Evolutionary conservation across 257 asterid genomes (phyloP).

Genomic region (Fraxinus excelsior): DNA sequence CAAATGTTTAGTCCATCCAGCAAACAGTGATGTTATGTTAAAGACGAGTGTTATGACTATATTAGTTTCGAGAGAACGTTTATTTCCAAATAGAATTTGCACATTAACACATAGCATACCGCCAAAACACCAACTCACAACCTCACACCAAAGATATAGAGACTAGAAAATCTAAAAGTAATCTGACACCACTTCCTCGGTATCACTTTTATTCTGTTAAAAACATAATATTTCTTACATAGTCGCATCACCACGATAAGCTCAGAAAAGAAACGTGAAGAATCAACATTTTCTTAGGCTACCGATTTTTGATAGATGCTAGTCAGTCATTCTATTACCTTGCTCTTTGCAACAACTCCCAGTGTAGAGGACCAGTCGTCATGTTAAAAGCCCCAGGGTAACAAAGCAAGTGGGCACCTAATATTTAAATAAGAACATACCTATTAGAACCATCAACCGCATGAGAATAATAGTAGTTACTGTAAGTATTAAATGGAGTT

Average conservation of each 20-base stretch:
- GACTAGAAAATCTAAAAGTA: conserved; percentile 11
- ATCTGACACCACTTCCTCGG: conserved; percentile 1
- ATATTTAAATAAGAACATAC: conserved; percentile 22
- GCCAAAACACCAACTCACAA: not conserved
- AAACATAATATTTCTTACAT: not conserved
- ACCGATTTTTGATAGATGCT: conserved; percentile 16
- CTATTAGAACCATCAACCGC: conserved; percentile 24
- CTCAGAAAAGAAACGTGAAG: conserved; percentile 13
- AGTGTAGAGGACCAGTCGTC: conserved; percentile 93
- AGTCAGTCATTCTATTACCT: conserved; percentile 46
- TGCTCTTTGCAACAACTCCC: conserved; percentile 90
- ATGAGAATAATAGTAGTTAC: not conserved
- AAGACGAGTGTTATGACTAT: not conserved
- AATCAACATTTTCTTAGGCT: not conserved
- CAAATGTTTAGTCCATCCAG: conserved; percentile 2
- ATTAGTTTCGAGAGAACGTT: conserved; percentile 7
- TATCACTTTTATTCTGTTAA: conserved; percentile 2
- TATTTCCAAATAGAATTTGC: conserved; percentile 17
- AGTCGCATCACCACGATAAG: conserved; percentile 9
- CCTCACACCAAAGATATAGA: not conserved
- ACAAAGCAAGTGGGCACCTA: conserved; percentile 91
- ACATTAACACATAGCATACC: not conserved
- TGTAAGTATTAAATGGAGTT: not conserved
- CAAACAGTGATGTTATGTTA: conserved; percentile 4
- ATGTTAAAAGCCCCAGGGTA: conserved; percentile 95